phyloP scores from a whole-genome alignment of 805 yeast species.

The Aciculoconidium aculeatum region DNA sequence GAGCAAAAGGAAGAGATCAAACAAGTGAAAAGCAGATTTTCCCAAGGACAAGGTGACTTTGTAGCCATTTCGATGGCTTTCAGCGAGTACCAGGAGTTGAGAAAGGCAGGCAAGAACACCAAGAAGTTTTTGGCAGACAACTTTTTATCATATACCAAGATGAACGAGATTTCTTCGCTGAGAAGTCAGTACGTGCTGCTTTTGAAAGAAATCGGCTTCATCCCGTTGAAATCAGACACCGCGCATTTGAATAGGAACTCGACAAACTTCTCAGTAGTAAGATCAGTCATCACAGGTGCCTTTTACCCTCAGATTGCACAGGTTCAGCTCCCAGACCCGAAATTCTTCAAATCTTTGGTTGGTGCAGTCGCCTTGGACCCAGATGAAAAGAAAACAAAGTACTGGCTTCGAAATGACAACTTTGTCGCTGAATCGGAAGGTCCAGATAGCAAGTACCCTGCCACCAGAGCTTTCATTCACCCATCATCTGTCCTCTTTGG shows the following conservation, averaged over 20 bases:
- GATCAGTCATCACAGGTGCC: slow-evolving; percentile 72
- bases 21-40: slow-evolving; percentile 30
- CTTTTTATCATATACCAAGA: slow-evolving; percentile 52
- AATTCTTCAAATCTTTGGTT: slow-evolving; percentile 57
- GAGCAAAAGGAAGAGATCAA: slow-evolving; percentile 66
- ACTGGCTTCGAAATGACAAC: slow-evolving; percentile 65
- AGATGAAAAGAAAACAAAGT: slow-evolving; percentile 65
- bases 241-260: slow-evolving; percentile 45
- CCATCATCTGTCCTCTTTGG: slow-evolving; percentile 78
- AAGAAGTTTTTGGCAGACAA: slow-evolving; percentile 50
- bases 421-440: slow-evolving; percentile 20
- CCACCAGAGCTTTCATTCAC: slow-evolving; percentile 73
- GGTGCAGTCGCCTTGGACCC: slow-evolving; percentile 88
- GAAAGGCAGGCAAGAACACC: slow-evolving; percentile 19
- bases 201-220: slow-evolving; percentile 73
- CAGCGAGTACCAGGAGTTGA: slow-evolving; percentile 41
- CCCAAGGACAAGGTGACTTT: slow-evolving; percentile 66
- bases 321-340: slow-evolving; percentile 77
- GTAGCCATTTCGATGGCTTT: slow-evolving; percentile 60
- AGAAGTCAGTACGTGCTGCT: slow-evolving; percentile 62
- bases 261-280: slow-evolving; percentile 45
- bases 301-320: slow-evolving; percentile 79
- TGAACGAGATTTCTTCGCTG: slow-evolving; percentile 69
- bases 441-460: slow-evolving; percentile 35
- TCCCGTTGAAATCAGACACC: slow-evolving; percentile 37